phyloP scores from a whole-genome alignment of 2,329 filamentous ascomycete species.

The Cladosporium velox region DNA sequence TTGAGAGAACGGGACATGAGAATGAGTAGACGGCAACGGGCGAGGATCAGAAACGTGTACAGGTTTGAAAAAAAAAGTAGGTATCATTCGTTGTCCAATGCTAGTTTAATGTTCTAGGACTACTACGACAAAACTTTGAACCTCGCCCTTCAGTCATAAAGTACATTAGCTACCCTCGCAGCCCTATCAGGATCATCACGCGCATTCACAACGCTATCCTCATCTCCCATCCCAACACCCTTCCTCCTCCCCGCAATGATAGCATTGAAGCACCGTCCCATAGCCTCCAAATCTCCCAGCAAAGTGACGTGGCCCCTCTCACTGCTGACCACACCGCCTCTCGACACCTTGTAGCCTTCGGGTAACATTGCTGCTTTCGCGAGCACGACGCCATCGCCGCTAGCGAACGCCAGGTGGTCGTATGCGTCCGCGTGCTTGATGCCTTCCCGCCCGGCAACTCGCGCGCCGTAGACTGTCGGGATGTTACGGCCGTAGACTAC shows the following conservation, averaged over 20 bases:
- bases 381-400: slow-evolving; percentile 86
- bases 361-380: slow-evolving; percentile 85
- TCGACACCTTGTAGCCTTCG: slow-evolving; percentile 71
- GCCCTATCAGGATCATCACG: neutral
- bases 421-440: slow-evolving; percentile 79
- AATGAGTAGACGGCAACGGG: too few relatives aligned
- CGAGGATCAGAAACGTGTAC: neutral
- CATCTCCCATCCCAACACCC: slow-evolving; percentile 64
- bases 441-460: slow-evolving; percentile 69
- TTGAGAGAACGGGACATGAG: too few relatives aligned
- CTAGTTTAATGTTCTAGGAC: neutral
- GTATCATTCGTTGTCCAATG: neutral
- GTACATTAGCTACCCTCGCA: neutral
- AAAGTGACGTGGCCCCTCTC: slow-evolving; percentile 87
- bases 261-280: slow-evolving; percentile 72
- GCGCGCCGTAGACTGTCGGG: slow-evolving; percentile 80
- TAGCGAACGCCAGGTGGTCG: slow-evolving; percentile 82
- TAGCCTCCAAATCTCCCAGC: slow-evolving; percentile 78
- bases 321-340: slow-evolving; percentile 73
- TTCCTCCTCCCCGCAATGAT: slow-evolving; percentile 66
- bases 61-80: neutral
- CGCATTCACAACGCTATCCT: neutral
- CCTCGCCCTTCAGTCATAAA: neutral
- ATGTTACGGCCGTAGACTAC: slow-evolving; percentile 85
- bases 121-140: neutral